phyloP scores from a whole-genome alignment of 306 rosid genomes.

The Citrullus colocynthis region DNA sequence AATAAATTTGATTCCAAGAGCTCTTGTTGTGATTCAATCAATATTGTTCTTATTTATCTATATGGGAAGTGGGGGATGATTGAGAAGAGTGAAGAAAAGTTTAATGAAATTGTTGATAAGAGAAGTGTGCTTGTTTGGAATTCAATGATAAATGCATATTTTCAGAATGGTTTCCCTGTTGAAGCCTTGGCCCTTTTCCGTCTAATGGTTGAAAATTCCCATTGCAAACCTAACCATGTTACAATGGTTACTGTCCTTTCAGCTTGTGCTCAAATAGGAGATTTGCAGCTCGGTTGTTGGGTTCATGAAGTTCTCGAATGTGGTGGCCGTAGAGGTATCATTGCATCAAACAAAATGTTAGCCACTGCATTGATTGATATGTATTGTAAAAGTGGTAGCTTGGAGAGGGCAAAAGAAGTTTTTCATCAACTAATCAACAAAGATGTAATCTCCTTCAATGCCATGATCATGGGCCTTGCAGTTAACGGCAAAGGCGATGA shows the following conservation, averaged over 20 bases:
- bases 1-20: neutral
- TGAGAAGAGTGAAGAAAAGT: constrained; percentile 29
- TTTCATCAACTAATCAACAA: constrained; percentile 33
- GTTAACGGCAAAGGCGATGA: constrained; percentile 41
- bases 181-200: constrained; percentile 39
- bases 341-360: constrained; percentile 41
- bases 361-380: constrained; percentile 55
- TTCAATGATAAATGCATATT: constrained; percentile 42
- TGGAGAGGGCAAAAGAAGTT: constrained; percentile 43
- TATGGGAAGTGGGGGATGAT: constrained; percentile 39
- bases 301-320: constrained; percentile 33
- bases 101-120: constrained; percentile 25
- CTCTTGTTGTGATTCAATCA: constrained; percentile 18
- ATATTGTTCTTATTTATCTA: constrained; percentile 30
- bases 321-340: constrained; percentile 24
- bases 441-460: constrained; percentile 51
- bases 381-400: constrained; percentile 53
- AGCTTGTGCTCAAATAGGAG: constrained; percentile 57
- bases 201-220: constrained; percentile 24
- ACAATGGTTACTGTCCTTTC: constrained; percentile 56
- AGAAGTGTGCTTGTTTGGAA: constrained; percentile 46
- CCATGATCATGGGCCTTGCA: constrained; percentile 64
- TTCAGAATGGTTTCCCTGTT: constrained; percentile 40
- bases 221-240: constrained; percentile 36
- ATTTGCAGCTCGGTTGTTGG: constrained; percentile 44